Evolutionary conservation across 345 rosid genomes (phyloP), one percentile per base, ranked within the genome.

Genomic region (Citropsis articulata): DNA sequence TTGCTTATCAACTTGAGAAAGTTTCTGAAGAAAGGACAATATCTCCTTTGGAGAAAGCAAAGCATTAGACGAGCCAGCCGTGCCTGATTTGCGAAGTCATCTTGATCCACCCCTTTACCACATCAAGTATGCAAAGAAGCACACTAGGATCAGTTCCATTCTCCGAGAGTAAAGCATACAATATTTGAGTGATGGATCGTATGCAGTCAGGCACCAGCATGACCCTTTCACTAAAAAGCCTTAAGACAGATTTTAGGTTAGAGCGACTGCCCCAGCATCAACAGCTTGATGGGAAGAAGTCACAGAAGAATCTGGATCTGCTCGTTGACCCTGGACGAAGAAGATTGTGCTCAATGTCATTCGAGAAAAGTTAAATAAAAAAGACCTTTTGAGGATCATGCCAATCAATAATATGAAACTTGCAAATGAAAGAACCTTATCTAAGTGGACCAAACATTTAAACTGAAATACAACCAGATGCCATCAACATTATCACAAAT

Each of bases 131-230:
- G 88, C 97, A 93, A 71, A 94, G 93, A 83, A 96, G 97, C 82
- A 96, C 94, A 72, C 91, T 91, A 66, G 98, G 82, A 87, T 92
- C 98, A 35, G 97, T 94, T 57, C 97, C 95, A 80, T 91, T 96
- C 83, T 96, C 99, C 9, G 97, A 92, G 55, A 96, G 94, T 84
- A 94, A 87, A 55, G 86, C 79, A 85, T 96, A 94, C 84, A 96
- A 85, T 53, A 88, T 86, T 80, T 90, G 98, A 73, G 91, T 88
- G 30, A 90, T 87, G 25, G 89, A 82, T 81, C 94, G 88, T 84
- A 94, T 96, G 93, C 98, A 94, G 10, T 96, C 99, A 3, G 89
- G 80, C 76, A 91, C 88, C 73, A 86, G 87, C 99, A 96, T 94
- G 85, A 92, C 98, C 77, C 85, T 90, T 79, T 96, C 98, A 72